These are phyloP conservation scores for Pulicaria dysenterica DNA, from an alignment of 129 eudicot genomes.

Conservation along the genomic window DNA sequence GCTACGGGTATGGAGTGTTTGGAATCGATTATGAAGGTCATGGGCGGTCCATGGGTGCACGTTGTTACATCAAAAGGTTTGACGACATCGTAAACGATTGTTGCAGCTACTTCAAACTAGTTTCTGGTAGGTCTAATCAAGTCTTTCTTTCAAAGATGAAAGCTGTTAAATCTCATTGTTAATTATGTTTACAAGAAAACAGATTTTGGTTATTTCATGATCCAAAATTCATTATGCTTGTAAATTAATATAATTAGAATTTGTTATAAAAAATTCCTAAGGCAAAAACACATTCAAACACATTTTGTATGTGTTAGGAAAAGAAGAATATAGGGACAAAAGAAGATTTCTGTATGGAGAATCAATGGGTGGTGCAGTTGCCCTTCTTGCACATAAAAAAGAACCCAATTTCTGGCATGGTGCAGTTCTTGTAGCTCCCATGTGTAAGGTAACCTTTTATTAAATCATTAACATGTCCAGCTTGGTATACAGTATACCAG, in stretches of 20 bases:
- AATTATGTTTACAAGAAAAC: too few relatives aligned
- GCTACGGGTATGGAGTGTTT: constrained; percentile 74
- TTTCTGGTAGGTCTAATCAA: constrained; percentile 43
- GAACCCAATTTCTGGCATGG: constrained; percentile 90
- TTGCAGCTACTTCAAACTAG: constrained; percentile 60
- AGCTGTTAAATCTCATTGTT: background rate
- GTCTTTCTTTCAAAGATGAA: background rate
- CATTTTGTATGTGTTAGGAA: constrained; percentile 38
- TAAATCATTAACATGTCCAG: too few relatives aligned
- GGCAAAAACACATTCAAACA: too few relatives aligned
- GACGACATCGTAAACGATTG: constrained; percentile 78
- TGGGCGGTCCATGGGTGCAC: constrained; percentile 91
- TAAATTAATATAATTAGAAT: too few relatives aligned
- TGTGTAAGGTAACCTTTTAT: constrained; percentile 82
- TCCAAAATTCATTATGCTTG: too few relatives aligned
- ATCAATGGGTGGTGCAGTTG: constrained; percentile 98
- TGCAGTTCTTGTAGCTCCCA: constrained; percentile 91
- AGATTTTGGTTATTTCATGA: too few relatives aligned
- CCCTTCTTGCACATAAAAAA: constrained; percentile 73
- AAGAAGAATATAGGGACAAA: constrained; percentile 61
- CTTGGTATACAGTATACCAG: too few relatives aligned
- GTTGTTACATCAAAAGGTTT: constrained; percentile 92
- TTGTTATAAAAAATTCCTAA: too few relatives aligned
- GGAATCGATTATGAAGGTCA: constrained; percentile 98
- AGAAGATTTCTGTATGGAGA: constrained; percentile 86